Evolutionary conservation across 2,329 filamentous ascomycete species (phyloP), one percentile per base, ranked within the genome.

Genomic region (Cercospora sp.): DNA sequence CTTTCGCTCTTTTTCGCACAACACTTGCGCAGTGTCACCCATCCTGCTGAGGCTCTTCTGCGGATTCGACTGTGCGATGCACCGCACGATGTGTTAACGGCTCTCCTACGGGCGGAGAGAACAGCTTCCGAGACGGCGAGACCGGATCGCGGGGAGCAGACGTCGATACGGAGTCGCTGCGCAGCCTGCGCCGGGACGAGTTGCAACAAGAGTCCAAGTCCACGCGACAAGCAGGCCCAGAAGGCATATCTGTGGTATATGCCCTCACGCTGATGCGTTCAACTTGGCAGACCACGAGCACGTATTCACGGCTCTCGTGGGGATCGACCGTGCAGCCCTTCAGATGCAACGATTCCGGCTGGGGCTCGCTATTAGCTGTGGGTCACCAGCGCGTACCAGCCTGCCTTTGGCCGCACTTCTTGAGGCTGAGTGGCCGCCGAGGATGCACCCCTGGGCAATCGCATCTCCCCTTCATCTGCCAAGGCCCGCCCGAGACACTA

Each of bases 301-400:
- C 18, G 48, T 53, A 20, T 53, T 28, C 48, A 33, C 58, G 31
- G 58, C 18, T n/a, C 36, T 42, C 36, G 36, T 42, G 36, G 36
- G 13, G 60, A 63, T 63, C 60, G 60, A 53, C 42, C 45, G 23
- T 51, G 39, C 16, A 28, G 23, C 36, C 26, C 20, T 12, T 36
- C 61, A 30, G 57, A 31, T 26, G 23, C 55, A 60, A 60, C 39
- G 63, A 65, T 65, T 65, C 55, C 63, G n/a, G 7, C 53, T n/a
- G 51, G 53, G 51, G 13, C 13, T 20, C 20, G 26, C 39, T 36
- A 26, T 36, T 16, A 65, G 31, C 42, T 20, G 39, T 53, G 39
- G 53, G 33, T 58, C 45, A n/a, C 23, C 20, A 30, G 51, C 36
- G 26, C 33, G 51, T 33, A n/a, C 45, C 10, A 8, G 36, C 48